Conservation (phyloP, 2,329 filamentous ascomycete genomes). For the Verticillium tricorpus region DNA sequence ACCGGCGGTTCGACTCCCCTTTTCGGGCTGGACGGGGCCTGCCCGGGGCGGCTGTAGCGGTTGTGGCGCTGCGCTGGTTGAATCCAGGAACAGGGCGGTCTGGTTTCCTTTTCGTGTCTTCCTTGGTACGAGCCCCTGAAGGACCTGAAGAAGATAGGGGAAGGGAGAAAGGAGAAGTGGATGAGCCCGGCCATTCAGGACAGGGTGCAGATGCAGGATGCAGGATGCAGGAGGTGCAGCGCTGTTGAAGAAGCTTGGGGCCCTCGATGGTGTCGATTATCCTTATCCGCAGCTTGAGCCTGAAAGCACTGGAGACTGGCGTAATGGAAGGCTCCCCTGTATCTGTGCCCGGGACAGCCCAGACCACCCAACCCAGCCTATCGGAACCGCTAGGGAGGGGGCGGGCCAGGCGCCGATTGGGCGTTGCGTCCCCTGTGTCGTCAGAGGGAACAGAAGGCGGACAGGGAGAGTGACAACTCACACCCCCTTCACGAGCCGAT, state of each 20-base stretch:
- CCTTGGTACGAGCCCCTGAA: not conserved
- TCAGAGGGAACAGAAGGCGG: not conserved
- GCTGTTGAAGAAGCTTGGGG: not conserved
- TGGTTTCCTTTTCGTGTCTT: not conserved
- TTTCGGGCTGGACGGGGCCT: not conserved
- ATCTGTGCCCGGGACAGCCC: not conserved
- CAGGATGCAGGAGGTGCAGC: not conserved
- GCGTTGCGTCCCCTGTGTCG: not conserved
- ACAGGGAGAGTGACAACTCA: not conserved
- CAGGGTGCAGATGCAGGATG: not conserved
- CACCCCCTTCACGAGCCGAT: not conserved
- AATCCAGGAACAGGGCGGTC: not conserved
- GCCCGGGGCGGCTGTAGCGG: not conserved
- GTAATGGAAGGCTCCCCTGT: not conserved
- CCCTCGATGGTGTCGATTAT: not conserved
- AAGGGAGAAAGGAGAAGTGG: not conserved
- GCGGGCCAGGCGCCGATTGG: slow-evolving; percentile 1
- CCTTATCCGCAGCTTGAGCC: too few relatives aligned
- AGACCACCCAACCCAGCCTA: slow-evolving; percentile 1
- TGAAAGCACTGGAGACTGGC: too few relatives aligned
- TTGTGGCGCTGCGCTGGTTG: not conserved
- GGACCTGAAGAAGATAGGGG: not conserved
- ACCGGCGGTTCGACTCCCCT: not conserved
- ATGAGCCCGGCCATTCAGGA: not conserved
- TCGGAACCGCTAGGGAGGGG: slow-evolving; percentile 2